Percentiles rank a stretch among this genome's conserved stretches.
These are phyloP conservation scores for Leishmania major DNA, from an alignment of 208 protist genomes.

Conservation along the genomic window DNA sequence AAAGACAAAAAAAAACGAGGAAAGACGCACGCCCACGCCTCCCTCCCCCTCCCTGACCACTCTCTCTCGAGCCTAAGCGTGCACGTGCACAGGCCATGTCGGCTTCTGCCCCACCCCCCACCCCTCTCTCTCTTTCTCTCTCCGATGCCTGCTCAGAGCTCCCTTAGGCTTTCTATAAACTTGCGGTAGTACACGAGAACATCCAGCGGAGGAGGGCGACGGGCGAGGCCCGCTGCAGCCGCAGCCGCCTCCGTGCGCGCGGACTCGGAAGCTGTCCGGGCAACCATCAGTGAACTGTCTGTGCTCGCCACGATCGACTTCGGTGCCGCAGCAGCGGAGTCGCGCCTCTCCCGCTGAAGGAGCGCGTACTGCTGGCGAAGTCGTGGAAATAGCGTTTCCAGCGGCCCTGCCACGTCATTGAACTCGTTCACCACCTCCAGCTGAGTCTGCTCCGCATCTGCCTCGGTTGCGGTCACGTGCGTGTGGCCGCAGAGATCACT, in stretches of 20 bases:
- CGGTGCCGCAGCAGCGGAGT: not conserved
- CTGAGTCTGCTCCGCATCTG: not conserved
- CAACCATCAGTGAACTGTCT: not conserved
- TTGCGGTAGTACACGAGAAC: slow-evolving; percentile 67
- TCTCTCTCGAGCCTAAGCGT: not conserved
- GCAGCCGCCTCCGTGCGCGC: slow-evolving; percentile 1
- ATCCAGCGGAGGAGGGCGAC: slow-evolving; percentile 61
- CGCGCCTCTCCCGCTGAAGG: slow-evolving; percentile 3
- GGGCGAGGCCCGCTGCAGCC: slow-evolving; percentile 6
- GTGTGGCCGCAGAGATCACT: not conserved
- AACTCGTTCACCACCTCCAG: slow-evolving; percentile 23
- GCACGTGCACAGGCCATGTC: not conserved
- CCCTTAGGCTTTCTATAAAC: slow-evolving; percentile 65
- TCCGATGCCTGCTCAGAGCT: slow-evolving; percentile 30
- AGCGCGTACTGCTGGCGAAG: slow-evolving; percentile 30
- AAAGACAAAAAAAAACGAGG: too few relatives aligned
- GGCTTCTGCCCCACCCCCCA: not conserved
- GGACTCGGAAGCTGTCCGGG: not conserved
- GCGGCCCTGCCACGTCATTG: slow-evolving; percentile 29
- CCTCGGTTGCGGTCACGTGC: not conserved
- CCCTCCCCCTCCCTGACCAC: not conserved
- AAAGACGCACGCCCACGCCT: too few relatives aligned
- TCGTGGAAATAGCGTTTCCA: slow-evolving; percentile 54
- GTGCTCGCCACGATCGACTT: not conserved
- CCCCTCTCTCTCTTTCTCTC: not conserved